Conservation (phyloP, 495 filamentous ascomycete genomes). For the Aspergillus wentii region DNA sequence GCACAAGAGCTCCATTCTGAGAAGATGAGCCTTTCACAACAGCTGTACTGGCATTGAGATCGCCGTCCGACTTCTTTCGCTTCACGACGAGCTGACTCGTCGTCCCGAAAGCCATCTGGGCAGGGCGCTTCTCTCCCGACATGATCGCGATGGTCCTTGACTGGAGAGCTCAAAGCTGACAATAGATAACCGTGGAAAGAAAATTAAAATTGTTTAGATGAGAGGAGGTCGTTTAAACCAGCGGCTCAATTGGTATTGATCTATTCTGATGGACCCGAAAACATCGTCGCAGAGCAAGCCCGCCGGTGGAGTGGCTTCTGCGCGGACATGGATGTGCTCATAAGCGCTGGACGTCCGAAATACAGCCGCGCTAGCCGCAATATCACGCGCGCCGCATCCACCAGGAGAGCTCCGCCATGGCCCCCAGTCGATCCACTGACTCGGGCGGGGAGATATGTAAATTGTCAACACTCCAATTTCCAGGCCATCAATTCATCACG, state of each 20-base stretch:
- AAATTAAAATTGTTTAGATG: too few relatives aligned
- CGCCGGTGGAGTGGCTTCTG: not conserved
- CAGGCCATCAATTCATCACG: too few relatives aligned
- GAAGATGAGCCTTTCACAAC: conserved; percentile 60
- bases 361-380: conserved; percentile 19
- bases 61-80: conserved; percentile 67
- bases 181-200: too few relatives aligned
- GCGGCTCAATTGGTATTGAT: too few relatives aligned
- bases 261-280: too few relatives aligned
- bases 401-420: conserved; percentile 13
- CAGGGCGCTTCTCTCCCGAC: conserved; percentile 87
- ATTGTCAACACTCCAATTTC: conserved; percentile 2
- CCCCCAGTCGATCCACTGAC: conserved; percentile 11
- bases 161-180: too few relatives aligned
- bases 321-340: not conserved
- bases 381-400: conserved; percentile 2
- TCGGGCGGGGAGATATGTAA: conserved; percentile 14
- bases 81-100: conserved; percentile 78
- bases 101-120: conserved; percentile 70
- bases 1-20: conserved; percentile 70
- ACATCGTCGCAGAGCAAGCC: conserved; percentile 1
- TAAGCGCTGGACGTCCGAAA: conserved; percentile 2
- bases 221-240: too few relatives aligned
- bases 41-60: conserved; percentile 59
- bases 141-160: conserved; percentile 50